phyloP scores from a whole-genome alignment of 805 yeast genomes.

The Starmera caribaea region DNA sequence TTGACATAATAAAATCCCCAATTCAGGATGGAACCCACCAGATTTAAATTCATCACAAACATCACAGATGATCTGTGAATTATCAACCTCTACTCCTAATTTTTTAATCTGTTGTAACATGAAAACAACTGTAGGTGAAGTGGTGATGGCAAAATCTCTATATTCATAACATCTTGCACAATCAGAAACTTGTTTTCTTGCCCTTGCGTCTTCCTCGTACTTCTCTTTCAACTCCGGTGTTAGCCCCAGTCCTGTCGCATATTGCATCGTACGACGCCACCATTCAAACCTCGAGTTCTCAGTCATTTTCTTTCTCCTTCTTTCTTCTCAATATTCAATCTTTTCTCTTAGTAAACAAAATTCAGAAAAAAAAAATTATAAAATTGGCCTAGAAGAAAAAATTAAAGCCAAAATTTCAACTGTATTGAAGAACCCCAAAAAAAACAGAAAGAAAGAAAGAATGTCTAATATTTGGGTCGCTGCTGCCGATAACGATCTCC shows the following conservation, averaged over 20 bases:
- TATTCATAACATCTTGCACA: constrained; percentile 67
- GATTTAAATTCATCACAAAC: constrained; percentile 74
- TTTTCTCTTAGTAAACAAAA: too few relatives aligned
- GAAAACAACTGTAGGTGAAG: constrained; percentile 79
- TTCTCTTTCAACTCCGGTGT: constrained; percentile 38
- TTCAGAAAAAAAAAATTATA: too few relatives aligned
- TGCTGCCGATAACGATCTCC: constrained; percentile 73
- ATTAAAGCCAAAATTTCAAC: too few relatives aligned
- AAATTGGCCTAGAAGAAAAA: not conserved
- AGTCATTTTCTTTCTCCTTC: too few relatives aligned
- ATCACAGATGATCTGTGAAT: constrained; percentile 60
- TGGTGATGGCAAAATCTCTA: constrained; percentile 69
- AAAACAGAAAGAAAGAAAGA: not conserved
- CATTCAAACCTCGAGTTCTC: constrained; percentile 48
- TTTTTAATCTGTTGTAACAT: constrained; percentile 78
- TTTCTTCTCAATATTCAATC: too few relatives aligned
- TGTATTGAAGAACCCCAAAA: not conserved
- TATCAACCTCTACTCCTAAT: constrained; percentile 37
- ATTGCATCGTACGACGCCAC: constrained; percentile 71
- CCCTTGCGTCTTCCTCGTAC: constrained; percentile 46
- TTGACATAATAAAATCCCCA: constrained; percentile 81
- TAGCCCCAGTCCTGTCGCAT: constrained; percentile 62
- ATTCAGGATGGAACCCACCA: constrained; percentile 90
- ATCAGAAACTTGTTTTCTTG: constrained; percentile 35
- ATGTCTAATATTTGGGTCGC: constrained; percentile 81